Base-by-base conservation (phyloP, 768 basidiomycete species). In the Pleurotus citrinopileatus region DNA sequence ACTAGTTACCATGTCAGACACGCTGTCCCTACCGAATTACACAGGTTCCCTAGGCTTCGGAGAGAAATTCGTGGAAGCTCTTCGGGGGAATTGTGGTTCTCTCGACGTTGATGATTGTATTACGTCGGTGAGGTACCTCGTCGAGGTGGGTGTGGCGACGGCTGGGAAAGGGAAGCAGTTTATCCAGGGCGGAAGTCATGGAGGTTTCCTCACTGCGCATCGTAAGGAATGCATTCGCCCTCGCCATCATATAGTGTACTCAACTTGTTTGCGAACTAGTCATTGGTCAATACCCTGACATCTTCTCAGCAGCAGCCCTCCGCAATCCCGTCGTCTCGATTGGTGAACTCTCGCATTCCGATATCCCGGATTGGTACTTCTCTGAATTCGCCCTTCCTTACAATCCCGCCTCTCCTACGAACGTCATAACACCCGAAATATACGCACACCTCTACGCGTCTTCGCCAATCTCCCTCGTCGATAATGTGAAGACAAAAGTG, bases 341-440 rank as follows among this genome's bases (percentile, higher is more conserved):
- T 0, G 83, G 83, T 9, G 81, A 84, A 42, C 66, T 83, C 25
- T 66, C 78, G 0, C 70, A 69, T 0, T 79, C 79, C 1, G 88
- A 90, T 56, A 89, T 91, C 37, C 79, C 84, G 6, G 87, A 89
- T 60, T 90, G 87, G 87, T 77, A 74, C 47, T 80, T 69, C 55
- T 61, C 73, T 13, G 78, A 80, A 60, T 76, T 73, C 56, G 67
- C 81, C 63, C 57, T 80, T 52, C n/a, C 13, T 28, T 56, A 13
- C 67, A 4, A 56, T 25, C 42, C 60, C 46, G 32, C n/a, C 1
- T 34, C 32, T 34, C 32, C n/a, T 34, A 34, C 32, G n/a, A 9
- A 9, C 32, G 60, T 77, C 26, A 68, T 87, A 53, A 75, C 75
- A 1, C 73, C 80, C 0, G 71, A 73, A 2, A 63, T 65, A 10